phyloP scores from a whole-genome alignment of 2,329 filamentous ascomycete genomes.

The Nigrograna mackinnonii region DNA sequence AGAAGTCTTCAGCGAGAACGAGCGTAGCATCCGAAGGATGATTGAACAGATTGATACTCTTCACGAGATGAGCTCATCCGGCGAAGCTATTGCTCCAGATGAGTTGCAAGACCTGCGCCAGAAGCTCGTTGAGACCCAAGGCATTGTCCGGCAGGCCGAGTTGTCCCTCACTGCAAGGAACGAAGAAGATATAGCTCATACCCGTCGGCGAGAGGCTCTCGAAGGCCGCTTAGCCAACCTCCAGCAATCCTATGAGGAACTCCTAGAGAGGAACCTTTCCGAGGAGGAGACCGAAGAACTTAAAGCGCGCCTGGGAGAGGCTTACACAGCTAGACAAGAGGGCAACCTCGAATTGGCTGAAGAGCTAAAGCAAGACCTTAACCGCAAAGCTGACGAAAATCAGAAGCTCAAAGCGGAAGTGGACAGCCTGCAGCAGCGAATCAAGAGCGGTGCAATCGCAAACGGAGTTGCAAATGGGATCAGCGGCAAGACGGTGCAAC shows the following conservation, averaged over 20 bases:
- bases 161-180: constrained; percentile 75
- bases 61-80: constrained; percentile 73
- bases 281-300: constrained; percentile 83
- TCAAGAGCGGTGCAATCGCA: constrained; percentile 66
- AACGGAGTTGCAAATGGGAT: constrained; percentile 61
- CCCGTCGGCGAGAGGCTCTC: constrained; percentile 72
- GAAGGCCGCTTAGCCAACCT: constrained; percentile 75
- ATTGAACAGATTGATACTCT: constrained; percentile 83
- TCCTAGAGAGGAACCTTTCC: constrained; percentile 77
- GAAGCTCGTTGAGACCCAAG: constrained; percentile 85
- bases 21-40: constrained; percentile 79
- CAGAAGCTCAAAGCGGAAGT: constrained; percentile 78
- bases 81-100: constrained; percentile 80
- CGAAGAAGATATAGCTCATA: constrained; percentile 64
- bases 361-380: constrained; percentile 75
- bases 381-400: constrained; percentile 80
- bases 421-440: constrained; percentile 75
- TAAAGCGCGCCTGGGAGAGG: constrained; percentile 76
- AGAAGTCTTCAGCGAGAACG: constrained; percentile 92
- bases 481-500: constrained; percentile 90
- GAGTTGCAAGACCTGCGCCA: constrained; percentile 77
- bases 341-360: constrained; percentile 74
- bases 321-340: constrained; percentile 75
- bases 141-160: constrained; percentile 90
- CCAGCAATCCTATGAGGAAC: constrained; percentile 81